These are phyloP conservation scores for Hypocreales sp. DNA, from an alignment of 2,329 filamentous ascomycete genomes.

Conservation along the genomic window DNA sequence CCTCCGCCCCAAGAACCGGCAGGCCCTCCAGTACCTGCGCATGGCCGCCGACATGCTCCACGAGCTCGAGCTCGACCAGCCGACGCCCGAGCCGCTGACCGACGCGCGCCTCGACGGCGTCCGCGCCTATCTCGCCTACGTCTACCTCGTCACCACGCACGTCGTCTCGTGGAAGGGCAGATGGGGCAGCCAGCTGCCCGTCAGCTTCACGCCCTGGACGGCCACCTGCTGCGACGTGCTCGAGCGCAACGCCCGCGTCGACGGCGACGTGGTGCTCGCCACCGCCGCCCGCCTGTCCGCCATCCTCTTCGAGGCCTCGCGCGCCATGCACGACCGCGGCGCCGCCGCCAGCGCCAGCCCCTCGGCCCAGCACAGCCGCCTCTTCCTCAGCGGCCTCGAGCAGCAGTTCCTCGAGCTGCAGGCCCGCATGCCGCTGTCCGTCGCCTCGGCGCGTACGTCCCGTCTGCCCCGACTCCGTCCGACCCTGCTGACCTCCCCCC, in stretches of 20 bases:
- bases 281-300: slow-evolving; percentile 27
- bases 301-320: slow-evolving; percentile 21
- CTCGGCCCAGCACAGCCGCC: slow-evolving; percentile 22
- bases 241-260: slow-evolving; percentile 16
- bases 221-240: slow-evolving; percentile 27
- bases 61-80: slow-evolving; percentile 32
- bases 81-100: slow-evolving; percentile 2
- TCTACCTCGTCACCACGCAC: slow-evolving; percentile 26
- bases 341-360: no score
- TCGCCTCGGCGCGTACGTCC: slow-evolving; percentile 5
- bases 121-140: slow-evolving; percentile 29
- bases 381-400: slow-evolving; percentile 32
- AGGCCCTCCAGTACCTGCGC: slow-evolving; percentile 32
- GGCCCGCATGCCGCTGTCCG: slow-evolving; percentile 15
- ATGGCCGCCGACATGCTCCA: slow-evolving; percentile 34
- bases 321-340: slow-evolving; percentile 12
- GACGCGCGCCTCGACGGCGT: slow-evolving; percentile 22
- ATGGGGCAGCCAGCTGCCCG: slow-evolving; percentile 11
- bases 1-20: slow-evolving; percentile 32
- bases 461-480: background rate
- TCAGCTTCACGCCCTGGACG: slow-evolving; percentile 26
- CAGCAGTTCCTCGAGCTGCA: slow-evolving; percentile 28
- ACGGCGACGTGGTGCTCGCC: slow-evolving; percentile 25
- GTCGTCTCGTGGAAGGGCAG: slow-evolving; percentile 22
- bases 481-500: slow-evolving; percentile 5